phyloP scores from a whole-genome alignment of 1,139 yeast species.

The Zygosaccharomyces sapae region DNA sequence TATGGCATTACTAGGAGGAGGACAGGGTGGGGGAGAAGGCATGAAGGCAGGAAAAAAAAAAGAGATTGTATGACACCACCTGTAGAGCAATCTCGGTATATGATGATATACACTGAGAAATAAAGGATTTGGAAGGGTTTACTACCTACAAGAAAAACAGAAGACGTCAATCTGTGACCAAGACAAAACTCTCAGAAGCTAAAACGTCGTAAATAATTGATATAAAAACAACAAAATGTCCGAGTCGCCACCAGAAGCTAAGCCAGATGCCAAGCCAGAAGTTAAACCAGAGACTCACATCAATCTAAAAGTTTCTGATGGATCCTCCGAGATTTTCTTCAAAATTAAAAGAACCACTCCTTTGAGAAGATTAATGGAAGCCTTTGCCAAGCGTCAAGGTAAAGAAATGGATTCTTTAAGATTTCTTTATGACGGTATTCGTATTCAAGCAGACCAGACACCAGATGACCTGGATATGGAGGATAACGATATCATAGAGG shows the following conservation, averaged over 20 bases:
- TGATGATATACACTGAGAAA: neutral
- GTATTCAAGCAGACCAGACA: slow-evolving; percentile 82
- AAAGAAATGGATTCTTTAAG: slow-evolving; percentile 77
- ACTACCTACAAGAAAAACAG: neutral
- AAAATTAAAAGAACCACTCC: slow-evolving; percentile 92
- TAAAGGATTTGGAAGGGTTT: neutral
- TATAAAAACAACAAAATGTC: slow-evolving; percentile 23
- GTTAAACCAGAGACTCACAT: slow-evolving; percentile 70
- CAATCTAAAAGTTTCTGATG: slow-evolving; percentile 90
- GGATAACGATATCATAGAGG: slow-evolving; percentile 95
- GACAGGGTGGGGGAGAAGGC: neutral
- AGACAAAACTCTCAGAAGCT: neutral
- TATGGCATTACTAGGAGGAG: too few relatives aligned
- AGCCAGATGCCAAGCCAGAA: slow-evolving; percentile 50
- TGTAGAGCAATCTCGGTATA: neutral
- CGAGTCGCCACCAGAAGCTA: slow-evolving; percentile 37
- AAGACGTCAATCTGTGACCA: neutral
- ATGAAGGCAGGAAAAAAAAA: neutral
- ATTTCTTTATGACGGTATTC: slow-evolving; percentile 88
- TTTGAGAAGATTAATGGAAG: slow-evolving; percentile 92
- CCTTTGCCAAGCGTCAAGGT: slow-evolving; percentile 97
- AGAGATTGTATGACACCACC: neutral
- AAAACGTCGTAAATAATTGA: neutral
- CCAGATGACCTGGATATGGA: slow-evolving; percentile 90
- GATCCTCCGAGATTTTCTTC: slow-evolving; percentile 89